Base-by-base conservation (phyloP, 2,329 filamentous ascomycete genomes). In the Diaporthe caulivora region DNA sequence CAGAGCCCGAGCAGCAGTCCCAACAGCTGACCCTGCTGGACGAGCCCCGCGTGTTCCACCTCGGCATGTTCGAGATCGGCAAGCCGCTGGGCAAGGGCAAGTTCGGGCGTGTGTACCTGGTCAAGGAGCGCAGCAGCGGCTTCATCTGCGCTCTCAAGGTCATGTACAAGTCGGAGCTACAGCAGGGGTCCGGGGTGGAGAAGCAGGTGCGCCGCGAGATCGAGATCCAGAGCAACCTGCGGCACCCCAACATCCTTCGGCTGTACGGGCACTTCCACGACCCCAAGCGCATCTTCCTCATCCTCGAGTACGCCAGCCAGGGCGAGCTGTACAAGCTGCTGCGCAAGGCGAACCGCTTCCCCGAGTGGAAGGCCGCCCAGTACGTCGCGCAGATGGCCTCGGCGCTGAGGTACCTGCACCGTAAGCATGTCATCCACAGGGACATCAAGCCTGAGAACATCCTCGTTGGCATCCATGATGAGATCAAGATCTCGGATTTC, bases 401-500 rank as follows among this genome's bases (percentile, higher is more conserved):
- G 57, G 95, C 95, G 0, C 86, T 98, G 78, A 92, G 92, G 78
- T 98, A 98, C 81, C 89, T 98, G 58, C 95, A 98, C 86, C 95
- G 95, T 82, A 98, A 98, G 86, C 95, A 98, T 82, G 94, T 98
- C 78, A 98, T 98, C 86, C 96, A 98, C 84, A 90, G 95, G 74
- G 95, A 98, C 79, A 98, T 98, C 86, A 98, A 98, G 87, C 95
- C 95, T 2, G 95, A 98, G 84, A 98, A 98, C 80, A 98, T 98
- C 76, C 89, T 98, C 29, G 93, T 98, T 40, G 96, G 96, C 18
- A 95, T 98, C 74, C 96, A 98, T 81, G 97, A 95, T 77, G 97
- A 99, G 87, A 95, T 99, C 86, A 99, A 99, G 84, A 95, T 99
- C 80, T 97, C 95, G 6, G 97, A 99, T 83, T 99, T 98, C 80